These are phyloP conservation scores for Paramecium caudatum DNA, from an alignment of 73 alveolate species.

Conservation along the genomic window DNA sequence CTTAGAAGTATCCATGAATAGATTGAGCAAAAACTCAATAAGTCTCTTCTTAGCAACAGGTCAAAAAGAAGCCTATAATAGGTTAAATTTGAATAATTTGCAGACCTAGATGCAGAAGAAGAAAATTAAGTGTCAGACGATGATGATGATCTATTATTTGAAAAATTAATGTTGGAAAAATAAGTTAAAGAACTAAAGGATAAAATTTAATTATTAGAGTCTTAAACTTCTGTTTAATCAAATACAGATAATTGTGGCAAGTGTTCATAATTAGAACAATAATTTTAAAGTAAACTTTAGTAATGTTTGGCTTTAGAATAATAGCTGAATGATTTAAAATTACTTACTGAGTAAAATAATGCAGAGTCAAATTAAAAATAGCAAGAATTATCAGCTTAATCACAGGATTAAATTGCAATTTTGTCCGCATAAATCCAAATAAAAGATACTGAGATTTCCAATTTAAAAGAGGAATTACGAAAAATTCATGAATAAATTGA, in stretches of 20 bases:
- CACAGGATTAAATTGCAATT: neutral
- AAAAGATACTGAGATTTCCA: neutral
- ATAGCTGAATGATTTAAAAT: neutral
- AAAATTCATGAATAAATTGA: conserved; percentile 8
- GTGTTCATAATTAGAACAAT: no score
- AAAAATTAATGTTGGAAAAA: neutral
- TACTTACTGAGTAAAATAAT: neutral
- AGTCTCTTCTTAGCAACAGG: conserved; percentile 5
- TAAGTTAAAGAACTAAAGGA: neutral
- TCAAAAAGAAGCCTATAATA: conserved; percentile 14
- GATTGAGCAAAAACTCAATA: neutral
- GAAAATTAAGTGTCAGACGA: conserved; percentile 7
- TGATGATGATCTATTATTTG: conserved; percentile 2
- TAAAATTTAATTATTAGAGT: neutral
- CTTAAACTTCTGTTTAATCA: no score
- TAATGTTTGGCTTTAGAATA: no score
- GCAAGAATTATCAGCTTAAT: neutral
- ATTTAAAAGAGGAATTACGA: neutral
- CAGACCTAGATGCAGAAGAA: neutral
- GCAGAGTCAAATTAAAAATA: neutral
- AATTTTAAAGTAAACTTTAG: no score
- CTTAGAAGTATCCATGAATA: neutral
- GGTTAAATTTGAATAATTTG: neutral
- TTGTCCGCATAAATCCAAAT: neutral
- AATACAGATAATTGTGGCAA: no score